phyloP scores from a whole-genome alignment of 129 eudicot genomes.

The carrot (Daucus carota) region DH1_v3.0 NC_030384.2:19908001-19908500 shows the following conservation, averaged over 20 bases:
- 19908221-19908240: constrained; percentile 99
- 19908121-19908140: too few species aligned
- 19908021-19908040: too few species aligned
- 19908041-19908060: too few species aligned
- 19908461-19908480: constrained; percentile 12
- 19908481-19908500: background rate
- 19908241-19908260: constrained; percentile 72
- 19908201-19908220: too few species aligned
- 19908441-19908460: too few species aligned
- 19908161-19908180: too few species aligned
- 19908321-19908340: constrained; percentile 4
- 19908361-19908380: constrained; percentile 17
- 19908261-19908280: constrained; percentile 12
- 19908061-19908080: background rate
- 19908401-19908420: constrained; percentile 23
- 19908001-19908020: too few species aligned
- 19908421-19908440: too few species aligned
- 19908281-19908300: constrained; percentile 17
- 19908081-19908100: too few species aligned
- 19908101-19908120: background rate
- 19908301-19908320: constrained; percentile 19
- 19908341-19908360: too few species aligned
- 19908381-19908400: constrained; percentile 31
- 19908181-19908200: too few species aligned
- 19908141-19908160: too few species aligned